Evolutionary conservation across 2,329 filamentous ascomycete genomes (phyloP).

Genomic region (Didymella arachidicola): DNA sequence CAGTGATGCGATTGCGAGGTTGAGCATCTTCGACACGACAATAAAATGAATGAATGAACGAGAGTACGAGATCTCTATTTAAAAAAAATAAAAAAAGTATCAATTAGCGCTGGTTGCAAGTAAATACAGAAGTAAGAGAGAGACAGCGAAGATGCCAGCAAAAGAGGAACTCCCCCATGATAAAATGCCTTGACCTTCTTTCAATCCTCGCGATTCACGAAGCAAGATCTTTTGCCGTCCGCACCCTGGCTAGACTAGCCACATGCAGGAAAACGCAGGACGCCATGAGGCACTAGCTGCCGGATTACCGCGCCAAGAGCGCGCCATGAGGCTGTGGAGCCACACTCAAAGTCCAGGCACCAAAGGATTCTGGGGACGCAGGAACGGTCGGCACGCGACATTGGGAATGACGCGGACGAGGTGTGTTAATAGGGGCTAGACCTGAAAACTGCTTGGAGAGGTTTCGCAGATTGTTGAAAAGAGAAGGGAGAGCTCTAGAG

Average conservation of each 20-base stretch:
- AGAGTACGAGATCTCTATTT: conserved; percentile 9
- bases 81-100: no score
- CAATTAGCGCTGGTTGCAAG: no score
- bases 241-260: conserved; percentile 14
- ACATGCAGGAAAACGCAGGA: not conserved
- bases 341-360: conserved; percentile 15
- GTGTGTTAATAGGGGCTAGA: conserved; percentile 4
- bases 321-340: conserved; percentile 13
- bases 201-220: conserved; percentile 13
- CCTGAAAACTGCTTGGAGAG: not conserved
- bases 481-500: not conserved
- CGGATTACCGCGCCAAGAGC: conserved; percentile 17
- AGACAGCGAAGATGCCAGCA: not conserved
- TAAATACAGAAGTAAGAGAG: conserved; percentile 1
- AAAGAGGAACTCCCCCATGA: conserved; percentile 4
- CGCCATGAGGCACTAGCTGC: conserved; percentile 14
- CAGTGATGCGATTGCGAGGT: conserved; percentile 22
- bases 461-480: not conserved
- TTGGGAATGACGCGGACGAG: conserved; percentile 6
- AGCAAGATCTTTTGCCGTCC: conserved; percentile 9
- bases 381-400: conserved; percentile 18
- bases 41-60: not conserved
- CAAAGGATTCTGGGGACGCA: conserved; percentile 10
- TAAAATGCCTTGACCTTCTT: conserved; percentile 15
- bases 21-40: conserved; percentile 18